Evolutionary conservation across 345 rosid genomes (phyloP), one percentile per base, ranked within the genome.

Genomic region (Physaria fendleri): DNA sequence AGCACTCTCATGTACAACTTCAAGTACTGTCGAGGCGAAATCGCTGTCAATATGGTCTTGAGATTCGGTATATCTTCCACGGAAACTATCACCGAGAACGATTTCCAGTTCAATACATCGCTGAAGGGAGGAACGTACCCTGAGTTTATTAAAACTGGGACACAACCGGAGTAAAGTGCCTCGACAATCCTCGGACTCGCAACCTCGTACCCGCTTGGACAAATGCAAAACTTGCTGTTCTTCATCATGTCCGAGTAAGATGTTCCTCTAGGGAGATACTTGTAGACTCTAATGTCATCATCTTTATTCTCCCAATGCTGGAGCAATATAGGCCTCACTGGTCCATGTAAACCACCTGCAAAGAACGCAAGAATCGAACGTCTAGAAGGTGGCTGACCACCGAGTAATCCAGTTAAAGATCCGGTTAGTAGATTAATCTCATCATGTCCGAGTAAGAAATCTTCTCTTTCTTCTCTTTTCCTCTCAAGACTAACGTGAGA

Each of bases 321-420:
- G 2, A 93, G 95, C 3, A 93, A 78, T 27, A 92, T 47, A 0
- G 97, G 89, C 38, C 98, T 78, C 13, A 92, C 79, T 2, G 95
- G 93, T 48, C 98, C 98, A n/a, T 92, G 98, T 51, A 92, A 79
- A 8, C 94, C 95, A 32, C 95, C 94, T 0, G 98, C 97, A 15
- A 88, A 92, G 85, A 92, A 92, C 32, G 98, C 97, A 29, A 92
- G 74, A 74, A 84, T 76, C 0, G 87, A 60, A 35, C 97, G 83
- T 32, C 14, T 78, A 0, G 98, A 92, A 1, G 98, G 83, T 6
- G 98, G 86, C 2, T 77, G 94, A 0, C 95, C 94, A 2, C 97
- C 98, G 0, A 88, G 21, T 17, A 88, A 51, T 46, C 91, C 91
- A 0, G 38, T 62, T 52, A 80, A 72, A n/a, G 71, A 35, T 1